Conservation (phyloP, 179 eudicot species). For the Carnegiea gigantea region DNA sequence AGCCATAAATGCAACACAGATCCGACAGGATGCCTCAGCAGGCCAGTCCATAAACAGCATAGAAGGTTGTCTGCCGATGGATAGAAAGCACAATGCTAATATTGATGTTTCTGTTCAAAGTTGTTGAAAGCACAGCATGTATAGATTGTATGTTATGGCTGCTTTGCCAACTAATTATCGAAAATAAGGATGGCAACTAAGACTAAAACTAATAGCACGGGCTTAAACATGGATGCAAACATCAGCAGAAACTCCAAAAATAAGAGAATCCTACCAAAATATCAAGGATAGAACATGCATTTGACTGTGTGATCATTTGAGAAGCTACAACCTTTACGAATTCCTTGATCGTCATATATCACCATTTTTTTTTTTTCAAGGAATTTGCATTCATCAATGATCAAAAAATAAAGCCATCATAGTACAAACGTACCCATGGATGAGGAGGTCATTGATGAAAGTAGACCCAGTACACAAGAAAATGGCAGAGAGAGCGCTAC, state of each 20-base stretch:
- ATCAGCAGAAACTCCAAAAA: not conserved
- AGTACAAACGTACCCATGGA: conserved; percentile 61
- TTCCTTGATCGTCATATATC: not conserved
- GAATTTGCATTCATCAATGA: not conserved
- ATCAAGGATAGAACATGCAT: not conserved
- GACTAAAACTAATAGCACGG: not conserved
- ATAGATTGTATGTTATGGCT: no score
- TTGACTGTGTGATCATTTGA: not conserved
- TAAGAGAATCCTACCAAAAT: not conserved
- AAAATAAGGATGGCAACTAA: no score
- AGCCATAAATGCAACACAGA: no score
- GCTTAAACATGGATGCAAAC: not conserved
- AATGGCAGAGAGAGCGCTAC: conserved; percentile 73
- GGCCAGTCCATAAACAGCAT: not conserved
- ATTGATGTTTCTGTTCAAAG: not conserved
- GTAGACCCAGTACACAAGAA: conserved; percentile 68
- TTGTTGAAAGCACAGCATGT: not conserved
- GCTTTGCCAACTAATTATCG: no score
- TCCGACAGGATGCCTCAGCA: not conserved
- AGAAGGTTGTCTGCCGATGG: no score
- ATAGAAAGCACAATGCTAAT: not conserved
- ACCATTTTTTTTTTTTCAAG: not conserved
- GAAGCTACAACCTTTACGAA: not conserved
- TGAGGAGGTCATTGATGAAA: conserved; percentile 78
- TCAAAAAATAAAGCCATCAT: not conserved